Evolutionary conservation across 371 early-diverging fungal genomes (phyloP).

Genomic region (Apophysomyces ossiformis): DNA sequence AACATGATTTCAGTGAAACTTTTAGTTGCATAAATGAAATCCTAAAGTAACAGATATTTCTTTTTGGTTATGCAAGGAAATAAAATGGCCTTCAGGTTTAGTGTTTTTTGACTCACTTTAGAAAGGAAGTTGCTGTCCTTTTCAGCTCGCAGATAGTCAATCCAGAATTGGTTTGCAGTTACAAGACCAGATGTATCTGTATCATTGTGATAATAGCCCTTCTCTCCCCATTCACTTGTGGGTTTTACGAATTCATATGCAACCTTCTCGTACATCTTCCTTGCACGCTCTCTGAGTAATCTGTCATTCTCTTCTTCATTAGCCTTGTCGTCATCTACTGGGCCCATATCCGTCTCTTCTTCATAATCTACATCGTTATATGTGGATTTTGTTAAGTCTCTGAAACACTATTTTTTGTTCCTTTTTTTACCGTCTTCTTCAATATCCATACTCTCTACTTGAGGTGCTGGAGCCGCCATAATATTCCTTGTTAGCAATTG

Average conservation of each 20-base stretch:
- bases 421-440: background rate
- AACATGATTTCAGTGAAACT: conserved; percentile 45
- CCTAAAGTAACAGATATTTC: conserved; percentile 17
- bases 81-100: background rate
- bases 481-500: fast-evolving
- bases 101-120: conserved; percentile 29
- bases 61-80: background rate
- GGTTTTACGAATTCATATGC: conserved; percentile 30
- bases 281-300: conserved; percentile 26
- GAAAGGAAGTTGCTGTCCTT: conserved; percentile 36
- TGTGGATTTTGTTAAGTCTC: no score
- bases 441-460: background rate
- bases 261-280: conserved; percentile 16
- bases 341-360: conserved; percentile 15
- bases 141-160: conserved; percentile 48
- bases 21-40: conserved; percentile 46
- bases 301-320: conserved; percentile 13
- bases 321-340: conserved; percentile 10
- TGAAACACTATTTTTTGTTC: background rate
- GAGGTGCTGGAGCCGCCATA: background rate
- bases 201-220: conserved; percentile 20
- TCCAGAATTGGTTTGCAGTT: conserved; percentile 53
- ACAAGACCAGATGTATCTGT: background rate
- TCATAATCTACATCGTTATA: conserved; percentile 15
- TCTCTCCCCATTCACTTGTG: conserved; percentile 41